Conservation (phyloP, 2,329 filamentous ascomycete genomes). For the Nemania abortiva region DNA sequence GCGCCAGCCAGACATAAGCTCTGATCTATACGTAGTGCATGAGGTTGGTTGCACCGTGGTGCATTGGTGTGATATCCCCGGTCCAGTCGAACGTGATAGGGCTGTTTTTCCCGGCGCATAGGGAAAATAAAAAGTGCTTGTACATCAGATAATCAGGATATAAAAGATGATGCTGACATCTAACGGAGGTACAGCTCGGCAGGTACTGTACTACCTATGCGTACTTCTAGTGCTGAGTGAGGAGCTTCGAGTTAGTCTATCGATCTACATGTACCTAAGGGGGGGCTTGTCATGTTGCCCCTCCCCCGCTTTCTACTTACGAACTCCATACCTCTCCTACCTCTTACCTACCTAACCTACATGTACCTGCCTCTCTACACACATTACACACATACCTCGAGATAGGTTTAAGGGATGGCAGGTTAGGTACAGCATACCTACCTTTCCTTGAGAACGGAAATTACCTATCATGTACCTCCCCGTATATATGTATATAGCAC, state of each 20-base stretch:
- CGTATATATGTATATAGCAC: background rate
- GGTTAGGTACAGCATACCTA: too few species aligned
- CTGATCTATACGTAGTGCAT: conserved; percentile 24
- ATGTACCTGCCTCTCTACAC: too few species aligned
- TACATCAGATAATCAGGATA: conserved; percentile 12
- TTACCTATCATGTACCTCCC: too few species aligned
- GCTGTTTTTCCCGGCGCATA: conserved; percentile 10
- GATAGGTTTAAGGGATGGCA: too few species aligned
- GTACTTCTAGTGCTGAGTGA: too few species aligned
- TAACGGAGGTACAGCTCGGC: background rate
- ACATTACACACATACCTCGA: too few species aligned
- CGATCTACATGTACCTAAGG: background rate
- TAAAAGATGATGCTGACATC: background rate
- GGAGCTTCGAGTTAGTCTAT: too few species aligned
- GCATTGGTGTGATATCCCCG: conserved; percentile 21
- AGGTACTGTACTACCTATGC: background rate
- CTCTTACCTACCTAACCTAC: background rate
- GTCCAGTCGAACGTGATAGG: conserved; percentile 26
- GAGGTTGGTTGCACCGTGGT: conserved; percentile 28
- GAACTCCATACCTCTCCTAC: background rate
- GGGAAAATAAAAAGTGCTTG: background rate
- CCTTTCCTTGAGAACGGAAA: too few species aligned
- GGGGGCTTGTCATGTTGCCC: conserved; percentile 8
- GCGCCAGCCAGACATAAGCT: conserved; percentile 17
- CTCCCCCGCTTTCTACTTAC: conserved; percentile 29